Evolutionary conservation across 495 filamentous ascomycete species (phyloP).

Genomic region (Glarea lozoyensis): DNA sequence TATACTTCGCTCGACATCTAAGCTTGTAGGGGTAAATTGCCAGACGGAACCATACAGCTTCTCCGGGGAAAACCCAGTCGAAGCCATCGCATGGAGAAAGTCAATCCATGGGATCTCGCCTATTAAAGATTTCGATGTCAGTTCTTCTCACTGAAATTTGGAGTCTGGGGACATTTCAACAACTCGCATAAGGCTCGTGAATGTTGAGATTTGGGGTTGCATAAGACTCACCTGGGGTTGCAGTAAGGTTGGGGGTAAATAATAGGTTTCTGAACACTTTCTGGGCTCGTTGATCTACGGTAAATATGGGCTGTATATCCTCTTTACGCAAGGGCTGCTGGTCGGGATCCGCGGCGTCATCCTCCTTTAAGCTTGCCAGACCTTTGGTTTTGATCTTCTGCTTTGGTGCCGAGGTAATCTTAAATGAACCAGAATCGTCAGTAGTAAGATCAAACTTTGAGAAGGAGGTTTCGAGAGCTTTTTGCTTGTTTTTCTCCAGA

Average conservation of each 20-base stretch:
- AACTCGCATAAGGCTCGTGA: too few relatives aligned
- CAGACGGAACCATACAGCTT: constrained; percentile 45
- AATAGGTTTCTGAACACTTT: constrained; percentile 38
- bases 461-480: too few relatives aligned
- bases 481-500: too few relatives aligned
- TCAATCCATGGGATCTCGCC: constrained; percentile 42
- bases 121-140: too few relatives aligned
- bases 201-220: too few relatives aligned
- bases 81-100: constrained; percentile 39
- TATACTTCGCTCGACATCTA: constrained; percentile 32
- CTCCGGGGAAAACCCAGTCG: constrained; percentile 31
- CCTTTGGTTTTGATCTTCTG: too few relatives aligned
- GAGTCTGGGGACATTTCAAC: too few relatives aligned
- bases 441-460: too few relatives aligned
- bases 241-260: constrained; percentile 21
- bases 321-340: neutral
- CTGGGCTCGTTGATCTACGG: constrained; percentile 31
- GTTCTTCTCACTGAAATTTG: too few relatives aligned
- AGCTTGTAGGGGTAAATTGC: constrained; percentile 32
- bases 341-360: neutral
- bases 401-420: too few relatives aligned
- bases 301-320: constrained; percentile 23
- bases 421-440: too few relatives aligned
- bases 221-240: constrained; percentile 25
- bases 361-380: neutral